Percentiles rank a stretch among this genome's conserved stretches.
Conservation (phyloP, 2,329 filamentous ascomycete genomes). For the Cladophialophora bantiana region DNA sequence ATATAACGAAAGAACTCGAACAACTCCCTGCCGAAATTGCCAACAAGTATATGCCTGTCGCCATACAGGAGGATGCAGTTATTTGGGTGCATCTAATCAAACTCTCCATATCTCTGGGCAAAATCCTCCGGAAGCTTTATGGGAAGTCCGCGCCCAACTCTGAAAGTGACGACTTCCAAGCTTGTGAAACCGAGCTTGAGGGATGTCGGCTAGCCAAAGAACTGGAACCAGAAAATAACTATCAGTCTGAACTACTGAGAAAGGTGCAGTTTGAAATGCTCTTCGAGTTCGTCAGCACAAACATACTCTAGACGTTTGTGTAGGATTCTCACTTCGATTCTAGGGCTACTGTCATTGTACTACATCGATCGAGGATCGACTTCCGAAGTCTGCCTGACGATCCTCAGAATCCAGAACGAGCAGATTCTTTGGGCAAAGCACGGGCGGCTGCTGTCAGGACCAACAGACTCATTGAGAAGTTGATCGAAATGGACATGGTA, state of each 20-base stretch:
- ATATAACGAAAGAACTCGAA: slow-evolving; percentile 52
- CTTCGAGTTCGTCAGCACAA: neutral
- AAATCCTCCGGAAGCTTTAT: neutral
- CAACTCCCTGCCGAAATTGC: slow-evolving; percentile 13
- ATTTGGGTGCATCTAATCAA: slow-evolving; percentile 3
- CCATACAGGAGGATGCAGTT: neutral
- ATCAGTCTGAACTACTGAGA: neutral
- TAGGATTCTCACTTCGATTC: neutral
- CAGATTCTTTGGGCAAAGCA: neutral
- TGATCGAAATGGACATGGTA: slow-evolving; percentile 39
- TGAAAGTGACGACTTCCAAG: neutral
- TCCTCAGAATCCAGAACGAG: neutral
- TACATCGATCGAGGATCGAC: neutral
- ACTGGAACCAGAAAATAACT: neutral
- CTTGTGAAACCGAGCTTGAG: neutral
- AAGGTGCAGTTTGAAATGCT: slow-evolving; percentile 1
- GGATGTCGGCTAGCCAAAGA: neutral
- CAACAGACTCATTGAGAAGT: neutral
- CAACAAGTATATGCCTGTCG: neutral
- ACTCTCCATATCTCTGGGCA: neutral
- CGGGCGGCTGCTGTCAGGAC: neutral
- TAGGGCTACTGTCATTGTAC: slow-evolving; percentile 1
- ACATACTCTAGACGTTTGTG: neutral
- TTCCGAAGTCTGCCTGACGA: neutral
- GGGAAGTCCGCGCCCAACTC: neutral